phyloP scores from a whole-genome alignment of 1,284 basidiomycete species.

The Phaffia rhodozyma region DNA sequence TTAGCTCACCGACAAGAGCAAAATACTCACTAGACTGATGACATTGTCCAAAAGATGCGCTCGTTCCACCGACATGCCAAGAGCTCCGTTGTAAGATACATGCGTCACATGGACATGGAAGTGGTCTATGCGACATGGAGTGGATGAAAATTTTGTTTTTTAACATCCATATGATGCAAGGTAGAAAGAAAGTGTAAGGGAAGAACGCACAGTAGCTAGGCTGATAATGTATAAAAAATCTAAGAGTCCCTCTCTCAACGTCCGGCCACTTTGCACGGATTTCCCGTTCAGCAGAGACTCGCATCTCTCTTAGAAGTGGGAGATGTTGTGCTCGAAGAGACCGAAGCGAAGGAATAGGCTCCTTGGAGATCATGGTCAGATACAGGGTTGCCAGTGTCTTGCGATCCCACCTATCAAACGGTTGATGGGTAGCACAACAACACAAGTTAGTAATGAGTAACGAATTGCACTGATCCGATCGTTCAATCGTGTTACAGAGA shows the following conservation, averaged over 20 bases:
- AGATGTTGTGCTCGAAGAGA: constrained; percentile 57
- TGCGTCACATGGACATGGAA: constrained; percentile 92
- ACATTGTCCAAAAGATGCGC: constrained; percentile 88
- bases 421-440: not conserved
- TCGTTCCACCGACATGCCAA: constrained; percentile 74
- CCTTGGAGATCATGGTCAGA: constrained; percentile 55
- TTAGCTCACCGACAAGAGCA: not conserved
- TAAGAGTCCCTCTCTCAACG: constrained; percentile 51
- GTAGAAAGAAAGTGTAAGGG: not conserved
- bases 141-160: not conserved
- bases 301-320: constrained; percentile 54
- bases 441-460: not conserved
- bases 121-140: constrained; percentile 50
- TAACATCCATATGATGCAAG: not conserved
- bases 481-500: not conserved
- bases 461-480: too few species aligned
- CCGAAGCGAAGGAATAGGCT: constrained; percentile 53
- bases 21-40: constrained; percentile 56
- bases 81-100: constrained; percentile 49
- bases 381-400: constrained; percentile 49
- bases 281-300: constrained; percentile 47
- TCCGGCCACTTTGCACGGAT: constrained; percentile 54
- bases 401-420: constrained; percentile 52
- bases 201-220: constrained; percentile 75
- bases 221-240: constrained; percentile 89